A percentile compares a stretch with the other conserved stretches of the same genome.
Evolutionary conservation across 179 eudicot genomes (phyloP).

Genomic region (Silene coronaria): DNA sequence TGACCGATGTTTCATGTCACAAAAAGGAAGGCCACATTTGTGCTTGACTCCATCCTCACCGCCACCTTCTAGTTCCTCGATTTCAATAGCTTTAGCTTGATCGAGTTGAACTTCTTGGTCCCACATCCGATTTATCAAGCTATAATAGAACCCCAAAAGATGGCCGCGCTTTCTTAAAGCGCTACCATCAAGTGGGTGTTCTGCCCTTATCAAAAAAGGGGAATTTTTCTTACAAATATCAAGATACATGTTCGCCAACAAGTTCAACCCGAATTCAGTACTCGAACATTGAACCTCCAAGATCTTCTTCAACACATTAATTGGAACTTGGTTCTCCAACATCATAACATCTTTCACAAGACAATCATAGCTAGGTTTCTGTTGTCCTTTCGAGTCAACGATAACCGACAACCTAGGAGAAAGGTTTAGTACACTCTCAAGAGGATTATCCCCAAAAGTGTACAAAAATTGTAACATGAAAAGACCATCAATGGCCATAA

Average conservation of each 20-base stretch:
- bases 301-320: conserved; percentile 23
- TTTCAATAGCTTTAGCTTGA: conserved; percentile 9
- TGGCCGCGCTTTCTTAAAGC: conserved; percentile 17
- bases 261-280: not conserved
- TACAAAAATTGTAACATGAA: conserved; percentile 26
- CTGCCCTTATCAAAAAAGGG: conserved; percentile 26
- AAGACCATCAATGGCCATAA: conserved; percentile 38
- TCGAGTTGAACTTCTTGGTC: conserved; percentile 15
- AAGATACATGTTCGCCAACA: conserved; percentile 18
- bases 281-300: conserved; percentile 16
- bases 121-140: conserved; percentile 17
- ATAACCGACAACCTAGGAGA: conserved; percentile 25
- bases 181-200: conserved; percentile 12
- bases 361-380: conserved; percentile 14
- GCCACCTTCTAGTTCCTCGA: conserved; percentile 10
- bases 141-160: conserved; percentile 15
- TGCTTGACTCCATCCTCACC: conserved; percentile 3
- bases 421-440: conserved; percentile 17
- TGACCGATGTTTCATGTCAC: not conserved
- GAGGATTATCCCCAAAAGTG: conserved; percentile 8
- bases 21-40: conserved; percentile 12
- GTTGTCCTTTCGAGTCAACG: conserved; percentile 17
- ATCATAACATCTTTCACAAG: conserved; percentile 32
- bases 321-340: conserved; percentile 43
- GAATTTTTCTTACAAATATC: conserved; percentile 23